phyloP scores from a whole-genome alignment of 345 rosid species.

The Rhodomyrtus tomentosa region DNA sequence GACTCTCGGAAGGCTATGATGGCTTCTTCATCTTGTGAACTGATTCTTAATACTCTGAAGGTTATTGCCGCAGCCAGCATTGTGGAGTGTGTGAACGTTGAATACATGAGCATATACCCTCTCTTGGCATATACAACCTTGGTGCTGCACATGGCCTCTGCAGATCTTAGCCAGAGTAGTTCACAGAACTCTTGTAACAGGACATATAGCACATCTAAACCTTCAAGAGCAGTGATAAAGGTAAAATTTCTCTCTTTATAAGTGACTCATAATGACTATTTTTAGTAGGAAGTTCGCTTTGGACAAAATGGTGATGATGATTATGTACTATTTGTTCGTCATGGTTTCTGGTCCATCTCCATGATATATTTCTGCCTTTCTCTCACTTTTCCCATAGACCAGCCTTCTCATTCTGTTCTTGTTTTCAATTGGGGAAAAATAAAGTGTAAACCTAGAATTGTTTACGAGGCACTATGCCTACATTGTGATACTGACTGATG shows the following conservation, averaged over 20 bases:
- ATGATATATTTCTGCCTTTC: background rate
- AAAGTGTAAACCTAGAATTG: background rate
- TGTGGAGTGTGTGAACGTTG: slow-evolving; percentile 33
- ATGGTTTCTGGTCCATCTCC: background rate
- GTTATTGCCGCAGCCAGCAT: slow-evolving; percentile 71
- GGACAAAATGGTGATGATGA: background rate
- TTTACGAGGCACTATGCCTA: background rate
- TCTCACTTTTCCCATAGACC: background rate
- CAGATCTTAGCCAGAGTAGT: slow-evolving; percentile 12
- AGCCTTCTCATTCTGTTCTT: background rate
- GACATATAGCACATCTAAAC: slow-evolving; percentile 6
- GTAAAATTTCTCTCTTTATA: slow-evolving; percentile 14
- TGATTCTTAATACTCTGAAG: slow-evolving; percentile 37
- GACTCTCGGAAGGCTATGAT: slow-evolving; percentile 41
- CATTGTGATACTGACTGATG: background rate
- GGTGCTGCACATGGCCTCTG: slow-evolving; percentile 46
- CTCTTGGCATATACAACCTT: slow-evolving; percentile 63
- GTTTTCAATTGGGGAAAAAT: background rate
- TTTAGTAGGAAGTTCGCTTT: background rate
- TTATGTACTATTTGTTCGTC: background rate
- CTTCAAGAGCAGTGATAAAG: slow-evolving; percentile 24
- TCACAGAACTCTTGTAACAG: slow-evolving; percentile 4
- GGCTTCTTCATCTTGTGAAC: slow-evolving; percentile 45
- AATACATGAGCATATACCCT: slow-evolving; percentile 56
- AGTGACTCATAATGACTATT: background rate